Conservation (phyloP, 176 grass and related monocot genomes). For the Urochloa ruziziensis region DNA sequence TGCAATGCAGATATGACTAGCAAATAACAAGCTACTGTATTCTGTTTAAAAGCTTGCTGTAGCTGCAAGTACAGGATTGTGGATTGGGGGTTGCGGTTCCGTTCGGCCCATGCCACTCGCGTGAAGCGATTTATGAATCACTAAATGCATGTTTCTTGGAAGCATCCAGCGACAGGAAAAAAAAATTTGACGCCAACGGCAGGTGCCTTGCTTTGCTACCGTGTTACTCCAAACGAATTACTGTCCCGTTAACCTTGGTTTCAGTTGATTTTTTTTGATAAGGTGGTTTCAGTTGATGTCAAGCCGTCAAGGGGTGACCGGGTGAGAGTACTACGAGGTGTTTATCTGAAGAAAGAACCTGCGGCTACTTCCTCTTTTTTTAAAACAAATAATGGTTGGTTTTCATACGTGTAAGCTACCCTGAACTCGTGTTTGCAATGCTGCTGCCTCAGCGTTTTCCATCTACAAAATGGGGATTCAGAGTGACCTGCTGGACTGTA, state of each 20-base stretch:
- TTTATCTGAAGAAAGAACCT: background rate
- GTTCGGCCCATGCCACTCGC: slow-evolving; percentile 31
- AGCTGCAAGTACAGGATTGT: background rate
- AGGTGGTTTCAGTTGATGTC: background rate
- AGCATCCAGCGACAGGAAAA: background rate
- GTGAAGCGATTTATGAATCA: slow-evolving; percentile 29
- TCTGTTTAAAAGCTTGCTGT: background rate
- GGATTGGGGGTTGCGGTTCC: background rate
- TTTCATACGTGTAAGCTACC: background rate
- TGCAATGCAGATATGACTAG: background rate
- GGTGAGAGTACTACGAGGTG: background rate
- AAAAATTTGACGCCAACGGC: background rate
- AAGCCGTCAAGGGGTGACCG: too few species aligned
- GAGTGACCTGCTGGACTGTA: background rate
- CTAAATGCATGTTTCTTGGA: slow-evolving; percentile 31
- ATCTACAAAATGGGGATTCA: background rate
- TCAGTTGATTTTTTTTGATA: too few species aligned
- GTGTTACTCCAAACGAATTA: background rate
- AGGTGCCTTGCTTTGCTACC: background rate
- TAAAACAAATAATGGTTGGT: too few species aligned
- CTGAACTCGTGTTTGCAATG: background rate
- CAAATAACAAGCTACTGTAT: background rate
- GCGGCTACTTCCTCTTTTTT: too few species aligned
- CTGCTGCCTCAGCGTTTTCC: background rate
- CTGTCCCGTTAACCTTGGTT: background rate